phyloP scores from a whole-genome alignment of 2,329 filamentous ascomycete species.

The Parastagonospora avenae region DNA sequence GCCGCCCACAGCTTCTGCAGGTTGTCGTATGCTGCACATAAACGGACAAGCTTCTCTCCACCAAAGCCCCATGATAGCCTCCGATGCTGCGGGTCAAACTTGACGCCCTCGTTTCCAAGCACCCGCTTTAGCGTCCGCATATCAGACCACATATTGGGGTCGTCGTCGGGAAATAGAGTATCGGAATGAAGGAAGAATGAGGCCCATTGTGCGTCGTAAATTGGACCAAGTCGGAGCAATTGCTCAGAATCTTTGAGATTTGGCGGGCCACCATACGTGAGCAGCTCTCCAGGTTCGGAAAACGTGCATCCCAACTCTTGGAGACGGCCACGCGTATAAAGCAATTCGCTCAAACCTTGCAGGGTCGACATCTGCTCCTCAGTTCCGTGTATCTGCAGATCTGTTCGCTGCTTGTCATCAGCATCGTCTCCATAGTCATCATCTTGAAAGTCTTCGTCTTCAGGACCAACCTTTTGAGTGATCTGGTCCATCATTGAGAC shows the following conservation, averaged over 20 bases:
- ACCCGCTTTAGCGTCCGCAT: slow-evolving; percentile 6
- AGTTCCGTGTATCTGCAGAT: background rate
- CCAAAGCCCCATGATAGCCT: slow-evolving; percentile 3
- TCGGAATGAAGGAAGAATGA: slow-evolving; percentile 2
- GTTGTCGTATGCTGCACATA: slow-evolving; percentile 9
- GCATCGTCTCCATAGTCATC: background rate
- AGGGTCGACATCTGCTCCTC: background rate
- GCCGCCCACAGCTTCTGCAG: slow-evolving; percentile 4
- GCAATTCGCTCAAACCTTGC: slow-evolving; percentile 1
- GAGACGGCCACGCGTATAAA: slow-evolving; percentile 6
- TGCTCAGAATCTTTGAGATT: slow-evolving; percentile 5
- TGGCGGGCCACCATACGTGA: slow-evolving; percentile 11
- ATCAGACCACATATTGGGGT: slow-evolving; percentile 1
- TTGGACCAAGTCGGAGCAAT: slow-evolving; percentile 10
- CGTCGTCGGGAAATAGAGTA: background rate
- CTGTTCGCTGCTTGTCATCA: background rate
- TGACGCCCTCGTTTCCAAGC: slow-evolving; percentile 12
- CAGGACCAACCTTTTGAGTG: background rate
- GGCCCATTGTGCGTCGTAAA: slow-evolving; percentile 15
- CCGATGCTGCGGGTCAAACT: slow-evolving; percentile 6
- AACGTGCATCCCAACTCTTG: slow-evolving; percentile 13
- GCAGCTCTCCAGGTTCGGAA: slow-evolving; percentile 6
- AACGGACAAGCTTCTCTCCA: background rate
- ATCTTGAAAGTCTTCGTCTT: background rate
- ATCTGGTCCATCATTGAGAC: background rate